Evolutionary conservation across 208 protist species (phyloP).

Genomic region (Leishmania major): DNA sequence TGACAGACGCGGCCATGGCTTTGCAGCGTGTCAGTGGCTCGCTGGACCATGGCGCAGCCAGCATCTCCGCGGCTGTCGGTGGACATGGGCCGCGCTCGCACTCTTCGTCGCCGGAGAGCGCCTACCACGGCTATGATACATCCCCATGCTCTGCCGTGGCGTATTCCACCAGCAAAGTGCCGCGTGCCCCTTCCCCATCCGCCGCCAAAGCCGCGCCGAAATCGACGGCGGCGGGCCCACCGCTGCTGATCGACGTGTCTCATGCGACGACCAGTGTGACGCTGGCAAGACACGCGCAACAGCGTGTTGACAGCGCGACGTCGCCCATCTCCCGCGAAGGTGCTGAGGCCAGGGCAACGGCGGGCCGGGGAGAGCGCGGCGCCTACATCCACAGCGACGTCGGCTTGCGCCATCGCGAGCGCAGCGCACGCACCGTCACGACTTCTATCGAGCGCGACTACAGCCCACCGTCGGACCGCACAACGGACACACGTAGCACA

Average conservation of each 20-base stretch:
- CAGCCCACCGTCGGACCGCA: background rate
- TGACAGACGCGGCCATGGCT: background rate
- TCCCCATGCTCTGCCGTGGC: constrained; percentile 27
- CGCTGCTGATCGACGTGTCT: background rate
- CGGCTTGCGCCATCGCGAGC: background rate
- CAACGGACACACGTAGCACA: background rate
- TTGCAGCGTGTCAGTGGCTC: background rate
- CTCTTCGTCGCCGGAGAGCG: constrained; percentile 1
- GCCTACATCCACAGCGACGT: background rate
- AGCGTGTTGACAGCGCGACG: constrained; percentile 16
- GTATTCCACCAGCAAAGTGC: constrained; percentile 24
- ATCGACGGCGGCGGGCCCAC: background rate
- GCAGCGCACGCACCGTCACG: background rate
- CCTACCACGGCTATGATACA: constrained; percentile 22
- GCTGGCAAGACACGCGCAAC: background rate
- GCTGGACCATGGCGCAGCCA: background rate
- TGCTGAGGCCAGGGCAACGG: background rate
- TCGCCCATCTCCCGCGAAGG: background rate
- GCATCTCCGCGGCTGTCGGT: background rate
- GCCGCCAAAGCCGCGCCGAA: background rate
- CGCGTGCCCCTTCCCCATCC: constrained; percentile 6
- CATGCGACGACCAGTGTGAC: background rate
- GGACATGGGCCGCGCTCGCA: background rate
- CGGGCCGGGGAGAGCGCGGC: background rate
- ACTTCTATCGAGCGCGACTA: background rate